Conservation (phyloP, 805 yeast genomes). For the Metschnikowia reukaufii region DNA sequence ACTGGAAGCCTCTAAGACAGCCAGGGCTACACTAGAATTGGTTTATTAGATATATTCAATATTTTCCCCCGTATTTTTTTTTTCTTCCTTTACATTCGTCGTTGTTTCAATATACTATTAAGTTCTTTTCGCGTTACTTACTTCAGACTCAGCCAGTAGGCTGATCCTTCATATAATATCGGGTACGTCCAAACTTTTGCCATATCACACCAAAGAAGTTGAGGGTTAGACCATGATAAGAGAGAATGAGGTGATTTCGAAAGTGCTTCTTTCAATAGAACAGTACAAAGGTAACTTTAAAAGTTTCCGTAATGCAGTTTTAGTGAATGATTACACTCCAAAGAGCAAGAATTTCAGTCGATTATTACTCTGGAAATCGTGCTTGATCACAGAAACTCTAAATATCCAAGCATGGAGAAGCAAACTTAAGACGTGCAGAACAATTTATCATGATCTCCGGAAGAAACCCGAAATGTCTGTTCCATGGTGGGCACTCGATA, state of each 20-base stretch:
- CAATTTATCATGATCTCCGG: constrained; percentile 35
- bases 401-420: constrained; percentile 35
- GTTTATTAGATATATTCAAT: too few relatives aligned
- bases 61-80: too few relatives aligned
- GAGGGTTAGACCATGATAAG: constrained; percentile 19
- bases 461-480: constrained; percentile 30
- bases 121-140: too few relatives aligned
- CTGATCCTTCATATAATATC: background rate
- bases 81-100: too few relatives aligned
- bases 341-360: constrained; percentile 27
- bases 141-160: background rate
- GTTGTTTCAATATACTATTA: too few relatives aligned
- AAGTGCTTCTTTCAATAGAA: constrained; percentile 36
- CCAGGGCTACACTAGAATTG: too few relatives aligned
- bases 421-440: constrained; percentile 30
- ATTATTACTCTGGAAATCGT: constrained; percentile 38
- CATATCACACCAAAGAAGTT: background rate
- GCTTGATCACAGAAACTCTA: constrained; percentile 37
- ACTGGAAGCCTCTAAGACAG: too few relatives aligned
- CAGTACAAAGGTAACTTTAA: constrained; percentile 33
- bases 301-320: constrained; percentile 27
- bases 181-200: background rate
- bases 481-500: constrained; percentile 40
- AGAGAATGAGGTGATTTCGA: constrained; percentile 38
- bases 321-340: constrained; percentile 31